phyloP scores from a whole-genome alignment of 192 early-diverging fungal genomes.

The Phlyctochytrium planicorne region DNA sequence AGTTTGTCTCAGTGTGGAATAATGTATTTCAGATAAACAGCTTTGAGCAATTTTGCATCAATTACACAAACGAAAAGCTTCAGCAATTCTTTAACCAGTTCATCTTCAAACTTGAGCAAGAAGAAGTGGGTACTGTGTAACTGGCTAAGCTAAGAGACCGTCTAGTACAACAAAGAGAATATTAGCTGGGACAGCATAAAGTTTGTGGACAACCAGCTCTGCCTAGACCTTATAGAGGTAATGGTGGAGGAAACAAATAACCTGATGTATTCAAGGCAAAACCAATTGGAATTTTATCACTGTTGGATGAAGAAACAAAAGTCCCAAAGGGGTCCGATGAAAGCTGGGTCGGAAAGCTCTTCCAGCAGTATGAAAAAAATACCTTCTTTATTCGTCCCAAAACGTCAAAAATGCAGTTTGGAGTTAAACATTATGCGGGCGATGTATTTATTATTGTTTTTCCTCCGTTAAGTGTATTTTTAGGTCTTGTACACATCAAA shows the following conservation, averaged over 20 bases:
- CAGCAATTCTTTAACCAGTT: slow-evolving; percentile 59
- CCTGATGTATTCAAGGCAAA: slow-evolving; percentile 34
- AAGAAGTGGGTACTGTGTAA: slow-evolving; percentile 35
- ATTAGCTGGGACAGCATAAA: slow-evolving; percentile 58
- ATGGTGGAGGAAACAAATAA: neutral
- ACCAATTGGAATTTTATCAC: slow-evolving; percentile 46
- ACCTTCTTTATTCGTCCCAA: slow-evolving; percentile 49
- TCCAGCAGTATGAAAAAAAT: slow-evolving; percentile 40
- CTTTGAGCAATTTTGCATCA: slow-evolving; percentile 61
- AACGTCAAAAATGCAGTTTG: slow-evolving; percentile 50
- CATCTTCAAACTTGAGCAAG: slow-evolving; percentile 60
- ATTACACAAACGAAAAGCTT: slow-evolving; percentile 53
- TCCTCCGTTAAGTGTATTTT: no score
- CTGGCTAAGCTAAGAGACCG: slow-evolving; percentile 17
- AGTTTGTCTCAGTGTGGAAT: neutral
- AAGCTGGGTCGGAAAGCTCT: slow-evolving; percentile 45
- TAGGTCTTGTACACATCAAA: slow-evolving; percentile 47
- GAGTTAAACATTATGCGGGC: slow-evolving; percentile 56
- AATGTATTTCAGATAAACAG: slow-evolving; percentile 44
- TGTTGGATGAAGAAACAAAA: slow-evolving; percentile 58
- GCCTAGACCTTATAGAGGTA: slow-evolving; percentile 57
- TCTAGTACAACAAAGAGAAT: slow-evolving; percentile 54
- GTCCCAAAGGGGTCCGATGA: slow-evolving; percentile 61
- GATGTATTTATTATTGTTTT: slow-evolving; percentile 39
- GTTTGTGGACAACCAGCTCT: slow-evolving; percentile 50